Percentiles rank a stretch among this genome's conserved stretches.
Conservation (phyloP, 2,329 filamentous ascomycete species). For the Amesomyces nigricolor region DNA sequence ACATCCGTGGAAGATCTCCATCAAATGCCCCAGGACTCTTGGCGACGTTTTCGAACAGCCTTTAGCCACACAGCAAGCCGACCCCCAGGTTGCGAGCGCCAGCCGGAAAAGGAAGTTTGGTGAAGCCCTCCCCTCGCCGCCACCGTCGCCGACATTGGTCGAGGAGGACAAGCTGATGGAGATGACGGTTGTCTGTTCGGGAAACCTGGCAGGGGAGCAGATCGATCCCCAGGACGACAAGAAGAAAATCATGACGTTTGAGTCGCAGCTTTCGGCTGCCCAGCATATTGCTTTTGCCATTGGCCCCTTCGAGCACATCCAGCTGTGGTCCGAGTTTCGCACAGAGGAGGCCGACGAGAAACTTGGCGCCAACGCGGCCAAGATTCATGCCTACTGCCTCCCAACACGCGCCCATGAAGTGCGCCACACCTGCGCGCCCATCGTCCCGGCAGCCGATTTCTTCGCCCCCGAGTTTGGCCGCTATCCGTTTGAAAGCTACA, state of each 20-base stretch:
- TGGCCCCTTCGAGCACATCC: constrained; percentile 90
- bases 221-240: constrained; percentile 69
- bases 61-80: constrained; percentile 36
- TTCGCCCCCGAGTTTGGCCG: constrained; percentile 83
- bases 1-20: constrained; percentile 81
- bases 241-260: constrained; percentile 85
- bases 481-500: constrained; percentile 89
- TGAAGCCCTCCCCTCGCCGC: constrained; percentile 29
- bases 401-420: constrained; percentile 78
- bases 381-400: constrained; percentile 86
- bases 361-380: constrained; percentile 79
- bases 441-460: constrained; percentile 83
- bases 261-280: constrained; percentile 66
- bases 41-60: constrained; percentile 64
- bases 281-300: constrained; percentile 91
- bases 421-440: constrained; percentile 76
- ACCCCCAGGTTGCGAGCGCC: constrained; percentile 25
- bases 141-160: constrained; percentile 34
- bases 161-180: constrained; percentile 85
- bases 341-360: constrained; percentile 89
- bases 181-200: constrained; percentile 85
- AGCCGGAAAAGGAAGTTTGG: constrained; percentile 36
- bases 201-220: constrained; percentile 78
- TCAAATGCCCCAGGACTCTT: constrained; percentile 79
- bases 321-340: constrained; percentile 77